Conservation (phyloP, 2,329 filamentous ascomycete genomes). For the Calonectria hongkongensis region DNA sequence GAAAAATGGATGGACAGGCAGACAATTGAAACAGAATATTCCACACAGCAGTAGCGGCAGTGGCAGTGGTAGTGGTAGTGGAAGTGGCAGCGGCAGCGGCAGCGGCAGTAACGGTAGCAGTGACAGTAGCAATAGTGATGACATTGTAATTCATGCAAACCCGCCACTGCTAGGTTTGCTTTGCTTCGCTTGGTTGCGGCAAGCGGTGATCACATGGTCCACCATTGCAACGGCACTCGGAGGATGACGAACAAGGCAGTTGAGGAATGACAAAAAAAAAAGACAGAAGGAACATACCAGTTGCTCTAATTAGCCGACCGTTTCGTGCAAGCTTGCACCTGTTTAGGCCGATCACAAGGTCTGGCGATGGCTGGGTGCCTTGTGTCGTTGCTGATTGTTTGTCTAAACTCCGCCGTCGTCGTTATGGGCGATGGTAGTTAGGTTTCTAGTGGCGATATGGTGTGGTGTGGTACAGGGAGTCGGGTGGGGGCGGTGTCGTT, state of each 20-base stretch:
- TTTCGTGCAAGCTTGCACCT: neutral
- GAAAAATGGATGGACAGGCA: constrained; percentile 29
- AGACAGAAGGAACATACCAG: constrained; percentile 21
- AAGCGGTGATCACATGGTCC: constrained; percentile 51
- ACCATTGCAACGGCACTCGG: constrained; percentile 38
- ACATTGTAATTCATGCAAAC: constrained; percentile 51
- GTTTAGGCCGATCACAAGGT: constrained; percentile 20
- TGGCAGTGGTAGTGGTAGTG: constrained; percentile 26
- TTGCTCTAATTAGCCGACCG: neutral
- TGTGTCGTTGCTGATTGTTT: constrained; percentile 44
- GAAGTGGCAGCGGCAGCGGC: constrained; percentile 31
- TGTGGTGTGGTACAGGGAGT: constrained; percentile 41
- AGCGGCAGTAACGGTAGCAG: constrained; percentile 30
- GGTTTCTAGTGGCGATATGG: constrained; percentile 50
- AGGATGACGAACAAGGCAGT: constrained; percentile 9
- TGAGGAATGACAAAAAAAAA: constrained; percentile 1
- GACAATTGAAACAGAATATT: constrained; percentile 18
- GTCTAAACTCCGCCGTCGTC: constrained; percentile 44
- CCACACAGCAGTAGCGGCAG: constrained; percentile 37
- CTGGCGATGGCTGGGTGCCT: constrained; percentile 21
- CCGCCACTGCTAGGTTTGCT: constrained; percentile 46
- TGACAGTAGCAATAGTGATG: neutral
- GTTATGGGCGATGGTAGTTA: constrained; percentile 34
- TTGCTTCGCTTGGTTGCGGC: constrained; percentile 44
- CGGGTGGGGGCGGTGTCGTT: constrained; percentile 46